Base-by-base conservation (phyloP, 495 filamentous ascomycete genomes). In the Penicillium parvum region DNA sequence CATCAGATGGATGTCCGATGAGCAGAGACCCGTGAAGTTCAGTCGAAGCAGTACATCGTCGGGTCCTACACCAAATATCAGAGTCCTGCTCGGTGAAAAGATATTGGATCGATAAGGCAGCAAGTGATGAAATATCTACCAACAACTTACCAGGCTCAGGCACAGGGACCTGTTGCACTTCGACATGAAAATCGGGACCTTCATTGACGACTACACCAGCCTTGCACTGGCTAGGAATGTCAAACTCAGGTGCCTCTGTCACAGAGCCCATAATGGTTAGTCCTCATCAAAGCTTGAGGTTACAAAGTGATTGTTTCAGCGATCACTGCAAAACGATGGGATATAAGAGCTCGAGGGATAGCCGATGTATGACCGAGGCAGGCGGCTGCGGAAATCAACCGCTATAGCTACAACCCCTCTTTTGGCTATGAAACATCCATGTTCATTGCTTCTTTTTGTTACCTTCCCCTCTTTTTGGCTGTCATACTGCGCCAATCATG, bases 181-280 rank as follows among this genome's bases (percentile, higher is more conserved):
- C 69, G 35, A 78, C 63, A 17, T 53, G 57, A 52, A 78, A 80
- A 40, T 76, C 51, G 0, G 76, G 71, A 3, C 76, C 76, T 43
- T 74, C 71, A 44, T 78, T 76, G 23, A 74, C 58, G 1, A 78
- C 73, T 3, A 78, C 73, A 5, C 71, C 75, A 0, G 73, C 76
- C 45, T 76, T 77, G 50, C 76, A 75, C 56, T 66, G 54, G 12
- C 70, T 70, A 3, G 75, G 76, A 29, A 79, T 74, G 1, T 73
- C 62, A 36, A 45, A 47, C 4, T 47, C 37, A 14, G 14, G 32
- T 1, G 14, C 32, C 5, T 42, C 38, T 17, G 18, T 33, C 20
- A 22, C 17, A 6, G 38, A 37, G 16, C 34, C 39, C 45, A 49
- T 49, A 7, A 10, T 33, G 30, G 6, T 12, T 34, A 23, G 7